Evolutionary conservation across 768 basidiomycete species (phyloP).

Genomic region (Russula ochroleuca): DNA sequence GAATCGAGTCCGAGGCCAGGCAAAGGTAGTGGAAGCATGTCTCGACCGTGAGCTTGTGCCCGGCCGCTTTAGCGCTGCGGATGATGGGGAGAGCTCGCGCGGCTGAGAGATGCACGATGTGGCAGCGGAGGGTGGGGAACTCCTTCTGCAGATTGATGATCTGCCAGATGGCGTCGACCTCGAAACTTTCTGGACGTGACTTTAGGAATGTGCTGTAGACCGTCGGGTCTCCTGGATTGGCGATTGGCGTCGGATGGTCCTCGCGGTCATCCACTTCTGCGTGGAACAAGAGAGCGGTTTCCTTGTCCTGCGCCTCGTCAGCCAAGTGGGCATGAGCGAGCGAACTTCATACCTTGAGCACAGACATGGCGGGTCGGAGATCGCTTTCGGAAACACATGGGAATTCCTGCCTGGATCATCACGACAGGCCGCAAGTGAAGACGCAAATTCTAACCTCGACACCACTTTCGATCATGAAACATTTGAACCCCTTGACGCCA

Average conservation of each 20-base stretch:
- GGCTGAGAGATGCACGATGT: conserved; percentile 95
- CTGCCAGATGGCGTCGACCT: conserved; percentile 75
- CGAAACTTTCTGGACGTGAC: conserved; percentile 78
- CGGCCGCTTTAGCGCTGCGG: conserved; percentile 57
- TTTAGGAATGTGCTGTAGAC: conserved; percentile 77
- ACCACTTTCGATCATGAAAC: conserved; percentile 93
- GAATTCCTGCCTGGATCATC: conserved; percentile 64
- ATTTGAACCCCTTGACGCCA: conserved; percentile 95
- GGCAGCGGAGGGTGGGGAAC: conserved; percentile 70
- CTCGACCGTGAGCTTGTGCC: conserved; percentile 80
- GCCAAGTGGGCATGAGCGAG: background rate
- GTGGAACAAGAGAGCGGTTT: conserved; percentile 82
- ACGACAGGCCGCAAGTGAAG: background rate
- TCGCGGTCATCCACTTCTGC: conserved; percentile 76
- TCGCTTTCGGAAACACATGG: conserved; percentile 76
- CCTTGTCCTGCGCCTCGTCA: conserved; percentile 46
- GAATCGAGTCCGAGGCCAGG: conserved; percentile 67
- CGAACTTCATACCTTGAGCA: conserved; percentile 54
- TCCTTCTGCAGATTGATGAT: conserved; percentile 60
- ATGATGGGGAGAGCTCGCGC: conserved; percentile 75
- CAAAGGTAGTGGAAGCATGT: conserved; percentile 97
- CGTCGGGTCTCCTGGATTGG: conserved; percentile 40
- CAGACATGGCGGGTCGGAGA: conserved; percentile 62
- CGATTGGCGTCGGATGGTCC: conserved; percentile 31
- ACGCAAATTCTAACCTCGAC: conserved; percentile 64